Conservation (phyloP, 2,329 filamentous ascomycete species). For the Pseudodiploospora longispora region DNA sequence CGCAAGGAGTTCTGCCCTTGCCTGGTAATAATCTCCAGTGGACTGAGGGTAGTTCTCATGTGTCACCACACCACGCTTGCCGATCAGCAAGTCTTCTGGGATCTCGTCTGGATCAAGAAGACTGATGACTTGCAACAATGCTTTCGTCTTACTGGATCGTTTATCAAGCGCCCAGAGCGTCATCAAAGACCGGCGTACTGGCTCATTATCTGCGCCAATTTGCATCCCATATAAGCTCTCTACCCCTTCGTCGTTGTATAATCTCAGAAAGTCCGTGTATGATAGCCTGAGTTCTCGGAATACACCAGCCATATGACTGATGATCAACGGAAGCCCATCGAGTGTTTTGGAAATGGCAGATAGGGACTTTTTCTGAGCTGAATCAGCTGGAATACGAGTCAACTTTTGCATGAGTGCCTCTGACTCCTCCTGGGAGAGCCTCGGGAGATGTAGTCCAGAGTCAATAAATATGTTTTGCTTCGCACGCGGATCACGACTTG, state of each 20-base stretch:
- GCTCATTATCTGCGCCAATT: background rate
- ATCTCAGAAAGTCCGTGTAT: background rate
- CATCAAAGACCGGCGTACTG: background rate
- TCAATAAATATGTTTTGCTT: background rate
- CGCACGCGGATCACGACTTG: background rate
- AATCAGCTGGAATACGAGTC: background rate
- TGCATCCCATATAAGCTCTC: background rate
- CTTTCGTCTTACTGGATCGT: background rate
- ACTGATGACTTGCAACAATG: background rate
- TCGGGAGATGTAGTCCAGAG: background rate
- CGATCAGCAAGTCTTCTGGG: background rate
- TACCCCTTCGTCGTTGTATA: background rate
- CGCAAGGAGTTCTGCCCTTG: background rate
- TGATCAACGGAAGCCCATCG: background rate
- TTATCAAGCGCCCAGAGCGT: background rate
- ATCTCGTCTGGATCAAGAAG: background rate
- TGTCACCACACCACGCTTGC: background rate
- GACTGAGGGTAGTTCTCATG: background rate
- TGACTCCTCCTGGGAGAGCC: background rate
- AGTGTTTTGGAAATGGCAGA: background rate
- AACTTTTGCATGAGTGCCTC: background rate
- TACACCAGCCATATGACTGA: background rate
- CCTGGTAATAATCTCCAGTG: background rate
- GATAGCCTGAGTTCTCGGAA: background rate
- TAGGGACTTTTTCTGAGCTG: background rate